Conservation (phyloP, 2,329 filamentous ascomycete species). For the Cytospora leucostoma region DNA sequence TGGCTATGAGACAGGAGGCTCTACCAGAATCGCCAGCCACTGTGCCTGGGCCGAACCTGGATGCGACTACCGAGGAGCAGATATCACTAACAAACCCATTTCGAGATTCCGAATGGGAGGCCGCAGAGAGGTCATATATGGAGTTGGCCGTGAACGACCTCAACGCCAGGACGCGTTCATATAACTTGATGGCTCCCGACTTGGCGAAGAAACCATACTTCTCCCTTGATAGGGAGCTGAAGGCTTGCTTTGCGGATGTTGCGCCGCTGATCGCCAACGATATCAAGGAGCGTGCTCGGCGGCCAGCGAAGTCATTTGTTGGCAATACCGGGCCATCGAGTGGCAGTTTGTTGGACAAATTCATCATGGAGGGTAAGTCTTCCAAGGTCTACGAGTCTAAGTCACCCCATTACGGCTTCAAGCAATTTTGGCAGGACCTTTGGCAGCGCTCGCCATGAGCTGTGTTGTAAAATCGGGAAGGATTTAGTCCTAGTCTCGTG, state of each 20-base stretch:
- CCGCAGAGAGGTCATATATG: conserved; percentile 73
- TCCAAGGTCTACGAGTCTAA: conserved; percentile 73
- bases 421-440: conserved; percentile 85
- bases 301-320: conserved; percentile 44
- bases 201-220: conserved; percentile 94
- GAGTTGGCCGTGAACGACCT: conserved; percentile 74
- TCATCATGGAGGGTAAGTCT: conserved; percentile 53
- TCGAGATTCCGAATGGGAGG: conserved; percentile 76
- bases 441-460: conserved; percentile 45
- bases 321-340: conserved; percentile 43
- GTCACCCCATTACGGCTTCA: conserved; percentile 78
- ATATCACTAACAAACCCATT: conserved; percentile 61
- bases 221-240: conserved; percentile 77
- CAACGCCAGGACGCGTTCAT: conserved; percentile 79
- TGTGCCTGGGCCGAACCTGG: conserved; percentile 18
- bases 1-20: conserved; percentile 44
- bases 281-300: conserved; percentile 68
- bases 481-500: not conserved
- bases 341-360: conserved; percentile 60
- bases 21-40: conserved; percentile 25
- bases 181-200: conserved; percentile 93
- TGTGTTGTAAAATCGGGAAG: not conserved
- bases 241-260: conserved; percentile 80
- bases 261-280: conserved; percentile 73
- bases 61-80: conserved; percentile 27